These are phyloP conservation scores for Botrytis fabae DNA, from an alignment of 2,329 filamentous ascomycete species.

Conservation along the genomic window DNA sequence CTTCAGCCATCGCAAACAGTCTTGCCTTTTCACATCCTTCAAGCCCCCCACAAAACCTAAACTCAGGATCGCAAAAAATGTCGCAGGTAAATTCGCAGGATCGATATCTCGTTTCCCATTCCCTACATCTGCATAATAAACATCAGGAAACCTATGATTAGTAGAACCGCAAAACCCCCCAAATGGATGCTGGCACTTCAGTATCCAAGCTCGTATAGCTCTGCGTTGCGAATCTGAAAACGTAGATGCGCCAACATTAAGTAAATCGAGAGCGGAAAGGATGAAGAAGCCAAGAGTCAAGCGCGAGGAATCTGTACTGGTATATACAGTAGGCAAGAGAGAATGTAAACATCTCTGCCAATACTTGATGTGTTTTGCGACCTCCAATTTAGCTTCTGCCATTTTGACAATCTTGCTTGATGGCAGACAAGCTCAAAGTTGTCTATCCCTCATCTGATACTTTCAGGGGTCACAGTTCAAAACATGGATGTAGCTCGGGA, in stretches of 20 bases:
- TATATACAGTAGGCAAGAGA: slow-evolving; percentile 79
- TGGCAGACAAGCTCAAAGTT: neutral
- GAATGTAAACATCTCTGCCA: slow-evolving; percentile 87
- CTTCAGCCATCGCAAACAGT: slow-evolving; percentile 72
- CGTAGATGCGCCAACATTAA: slow-evolving; percentile 60
- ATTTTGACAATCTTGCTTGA: slow-evolving; percentile 26
- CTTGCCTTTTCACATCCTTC: slow-evolving; percentile 63
- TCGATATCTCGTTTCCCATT: slow-evolving; percentile 61
- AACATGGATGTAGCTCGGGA: slow-evolving; percentile 4
- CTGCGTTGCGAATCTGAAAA: slow-evolving; percentile 52
- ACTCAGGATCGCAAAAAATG: slow-evolving; percentile 80
- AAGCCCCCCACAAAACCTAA: slow-evolving; percentile 64
- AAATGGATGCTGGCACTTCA: slow-evolving; percentile 78
- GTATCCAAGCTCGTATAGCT: slow-evolving; percentile 71
- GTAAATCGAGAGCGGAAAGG: slow-evolving; percentile 78
- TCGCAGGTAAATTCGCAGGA: slow-evolving; percentile 82
- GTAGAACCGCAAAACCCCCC: slow-evolving; percentile 91
- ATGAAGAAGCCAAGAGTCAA: slow-evolving; percentile 90
- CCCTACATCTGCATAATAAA: slow-evolving; percentile 40
- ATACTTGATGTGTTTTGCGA: slow-evolving; percentile 77
- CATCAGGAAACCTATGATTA: slow-evolving; percentile 53
- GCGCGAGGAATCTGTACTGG: slow-evolving; percentile 84
- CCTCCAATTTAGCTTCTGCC: slow-evolving; percentile 50
- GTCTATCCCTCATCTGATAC: slow-evolving; percentile 1
- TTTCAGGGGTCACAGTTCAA: slow-evolving; percentile 12